Evolutionary conservation across 345 rosid species (phyloP).

Genomic region (Dipteronia dyeriana): DNA sequence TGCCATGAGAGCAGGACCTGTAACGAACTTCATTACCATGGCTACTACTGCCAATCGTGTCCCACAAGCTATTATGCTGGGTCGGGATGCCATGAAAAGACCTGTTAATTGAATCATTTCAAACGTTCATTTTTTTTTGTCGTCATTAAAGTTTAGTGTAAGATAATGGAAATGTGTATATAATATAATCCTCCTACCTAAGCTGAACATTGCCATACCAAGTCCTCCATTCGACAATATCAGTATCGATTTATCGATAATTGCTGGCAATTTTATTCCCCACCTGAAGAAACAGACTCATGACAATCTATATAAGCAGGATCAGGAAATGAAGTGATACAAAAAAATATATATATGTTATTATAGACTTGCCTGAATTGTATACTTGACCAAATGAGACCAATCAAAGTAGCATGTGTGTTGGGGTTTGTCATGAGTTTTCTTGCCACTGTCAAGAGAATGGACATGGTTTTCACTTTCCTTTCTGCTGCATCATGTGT

Average conservation of each 20-base stretch:
- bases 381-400: constrained; percentile 77
- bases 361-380: constrained; percentile 58
- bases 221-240: constrained; percentile 83
- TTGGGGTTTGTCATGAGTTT: constrained; percentile 78
- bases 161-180: neutral
- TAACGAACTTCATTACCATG: constrained; percentile 59
- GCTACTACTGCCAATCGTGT: constrained; percentile 48
- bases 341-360: neutral
- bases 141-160: neutral
- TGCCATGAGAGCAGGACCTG: constrained; percentile 78
- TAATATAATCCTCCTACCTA: constrained; percentile 44
- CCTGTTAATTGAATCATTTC: constrained; percentile 40
- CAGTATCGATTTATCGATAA: constrained; percentile 62
- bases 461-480: constrained; percentile 39
- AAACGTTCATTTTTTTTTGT: neutral
- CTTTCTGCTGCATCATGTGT: constrained; percentile 39
- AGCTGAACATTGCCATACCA: constrained; percentile 98
- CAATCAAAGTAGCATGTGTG: constrained; percentile 68
- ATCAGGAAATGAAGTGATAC: neutral
- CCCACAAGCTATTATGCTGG: constrained; percentile 79
- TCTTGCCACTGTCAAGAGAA: constrained; percentile 63
- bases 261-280: constrained; percentile 62
- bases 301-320: neutral
- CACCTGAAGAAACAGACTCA: constrained; percentile 44
- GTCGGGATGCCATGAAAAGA: constrained; percentile 77